These are phyloP conservation scores for Zalaria sp. DNA, from an alignment of 2,329 filamentous ascomycete species.

Conservation along the genomic window DNA sequence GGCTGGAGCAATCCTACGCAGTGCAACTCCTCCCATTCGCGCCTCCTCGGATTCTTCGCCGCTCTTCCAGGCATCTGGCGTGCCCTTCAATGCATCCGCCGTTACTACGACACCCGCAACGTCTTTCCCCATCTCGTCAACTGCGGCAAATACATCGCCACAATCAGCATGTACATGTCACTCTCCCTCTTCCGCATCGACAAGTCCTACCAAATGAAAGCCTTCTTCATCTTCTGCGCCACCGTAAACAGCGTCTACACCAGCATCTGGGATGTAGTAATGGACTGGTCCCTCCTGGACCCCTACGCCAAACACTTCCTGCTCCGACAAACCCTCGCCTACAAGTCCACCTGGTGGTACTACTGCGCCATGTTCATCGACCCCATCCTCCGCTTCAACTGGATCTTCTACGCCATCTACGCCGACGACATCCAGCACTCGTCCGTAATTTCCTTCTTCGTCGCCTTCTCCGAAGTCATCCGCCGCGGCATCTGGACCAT, in stretches of 20 bases:
- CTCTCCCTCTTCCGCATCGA: conserved; percentile 71
- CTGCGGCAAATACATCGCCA: conserved; percentile 78
- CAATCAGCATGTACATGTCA: conserved; percentile 63
- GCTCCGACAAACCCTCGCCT: conserved; percentile 63
- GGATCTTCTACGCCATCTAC: conserved; percentile 88
- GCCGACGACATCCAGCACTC: conserved; percentile 69
- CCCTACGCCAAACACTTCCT: conserved; percentile 45
- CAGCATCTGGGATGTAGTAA: conserved; percentile 25
- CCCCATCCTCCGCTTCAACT: conserved; percentile 76
- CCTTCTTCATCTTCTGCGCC: conserved; percentile 67
- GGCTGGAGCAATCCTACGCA: conserved; percentile 57
- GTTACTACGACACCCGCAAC: conserved; percentile 75
- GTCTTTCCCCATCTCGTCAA: conserved; percentile 88
- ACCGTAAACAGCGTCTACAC: conserved; percentile 72
- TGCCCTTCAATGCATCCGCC: conserved; percentile 75
- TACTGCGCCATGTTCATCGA: conserved; percentile 75
- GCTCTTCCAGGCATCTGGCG: conserved; percentile 81
- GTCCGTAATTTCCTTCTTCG: conserved; percentile 63
- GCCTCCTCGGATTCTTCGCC: conserved; percentile 72
- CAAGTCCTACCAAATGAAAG: conserved; percentile 43
- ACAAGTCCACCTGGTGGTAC: conserved; percentile 70
- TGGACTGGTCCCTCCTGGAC: conserved; percentile 47
- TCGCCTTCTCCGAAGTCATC: conserved; percentile 66
- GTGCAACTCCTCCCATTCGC: conserved; percentile 79
- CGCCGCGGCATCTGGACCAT: conserved; percentile 82